Evolutionary conservation across 2,329 filamentous ascomycete species (phyloP), one percentile per base, ranked within the genome.

Genomic region (Xylaria digitata): DNA sequence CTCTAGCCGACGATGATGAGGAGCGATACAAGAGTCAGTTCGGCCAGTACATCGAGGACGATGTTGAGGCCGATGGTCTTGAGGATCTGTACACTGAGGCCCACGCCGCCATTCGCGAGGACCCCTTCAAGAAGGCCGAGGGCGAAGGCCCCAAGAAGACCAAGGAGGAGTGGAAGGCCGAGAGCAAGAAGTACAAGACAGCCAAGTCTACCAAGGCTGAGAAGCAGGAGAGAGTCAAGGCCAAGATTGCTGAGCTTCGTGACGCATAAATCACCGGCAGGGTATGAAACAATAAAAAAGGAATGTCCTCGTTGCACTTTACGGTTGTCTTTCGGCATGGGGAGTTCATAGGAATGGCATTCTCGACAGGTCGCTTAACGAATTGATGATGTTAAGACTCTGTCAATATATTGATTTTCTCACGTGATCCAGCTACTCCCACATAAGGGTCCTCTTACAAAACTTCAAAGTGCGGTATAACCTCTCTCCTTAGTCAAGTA

Each of bases 11-110:
- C 79, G 96, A 99, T 82, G 96, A 99, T 81, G 96, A 99, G 92
- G 96, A 99, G 90, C 94, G 96, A 82, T 99, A 93, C 93, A 95
- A 95, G 89, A 90, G 89, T 78, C 96, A 99, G 88, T 99, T 99
- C 92, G 87, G 90, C 83, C 91, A 96, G 85, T 99, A 99, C 89
- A 92, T 97, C 76, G 95, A 99, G 74, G 93, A 97, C 80, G 96
- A 97, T 78, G 83, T 99, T 74, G 95, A 98, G 87, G 94, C 96
- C 72, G 96, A 97, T 79, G 93, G 92, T 78, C 89, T 99, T 68
- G 96, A 99, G 92, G 96, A 99, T 80, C 83, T 98, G 76, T 99
- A 98, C 89, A 82, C 87, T 70, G 93, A 97, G 81, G 96, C 94
- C 73, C 96, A 99, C 90, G 91, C 92, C 83, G 91, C 92, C 80